Base-by-base conservation (phyloP, 345 rosid genomes). In the Lumnitzera racemosa region DNA sequence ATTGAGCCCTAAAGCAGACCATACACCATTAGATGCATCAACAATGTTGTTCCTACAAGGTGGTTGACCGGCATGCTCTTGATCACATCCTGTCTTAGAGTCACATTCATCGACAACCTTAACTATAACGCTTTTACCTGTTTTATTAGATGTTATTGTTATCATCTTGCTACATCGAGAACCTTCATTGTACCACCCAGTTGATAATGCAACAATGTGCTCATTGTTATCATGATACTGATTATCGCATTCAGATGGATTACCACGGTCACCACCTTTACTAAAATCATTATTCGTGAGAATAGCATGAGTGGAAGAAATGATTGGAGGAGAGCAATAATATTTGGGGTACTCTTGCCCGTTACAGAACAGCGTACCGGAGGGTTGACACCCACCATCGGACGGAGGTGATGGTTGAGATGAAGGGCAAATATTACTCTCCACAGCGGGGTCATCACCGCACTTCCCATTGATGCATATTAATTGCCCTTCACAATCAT, bases 41-140 rank as follows among this genome's bases (percentile, higher is more conserved):
- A 77, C 81, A 16, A 73, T 61, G 15, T 82, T 50, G 23, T 80
- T 72, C 47, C 20, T 11, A 17, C 78, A 75, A 0, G 76, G 83
- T 1, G 78, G 83, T 27, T 61, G 79, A 5, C 4, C 5, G 3
- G 78, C 74, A 47, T 75, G 79, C 57, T 75, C 76, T 3, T n/a
- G 2, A 13, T 82, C 84, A 12, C 77, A 75, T 14, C 83, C 84
- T 0, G 13, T 16, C 56, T 6, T 9, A 0, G 82, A 75, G 62
- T 77, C 78, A 11, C 82, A 80, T 54, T 80, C 79, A 15, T 77
- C 81, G 2, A 77, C 80, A 52, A 72, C 76, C 73, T 65, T 74
- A 0, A 74, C 74, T 14, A 13, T 10, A 48, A 27, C 63, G 12
- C 53, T 76, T 20, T 27, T 47, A 11, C 80, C 66, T 15, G 70